phyloP scores from a whole-genome alignment of 257 asterid genomes.

The Capsicum chinense region DNA sequence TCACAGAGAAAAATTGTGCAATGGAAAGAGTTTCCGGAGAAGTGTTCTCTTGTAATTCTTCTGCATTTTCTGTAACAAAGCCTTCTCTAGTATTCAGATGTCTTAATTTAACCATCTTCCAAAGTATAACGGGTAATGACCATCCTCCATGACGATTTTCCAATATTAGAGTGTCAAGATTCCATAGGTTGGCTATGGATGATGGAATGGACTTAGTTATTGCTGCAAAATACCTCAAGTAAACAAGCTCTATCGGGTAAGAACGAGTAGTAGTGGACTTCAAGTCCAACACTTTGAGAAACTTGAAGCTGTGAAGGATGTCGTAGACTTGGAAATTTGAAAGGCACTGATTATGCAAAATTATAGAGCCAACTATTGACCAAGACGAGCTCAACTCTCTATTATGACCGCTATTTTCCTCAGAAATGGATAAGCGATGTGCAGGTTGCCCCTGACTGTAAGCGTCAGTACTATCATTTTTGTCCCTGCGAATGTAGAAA shows the following conservation, averaged over 20 bases:
- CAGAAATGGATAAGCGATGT: not conserved
- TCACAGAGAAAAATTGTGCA: not conserved
- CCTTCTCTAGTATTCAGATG: not conserved
- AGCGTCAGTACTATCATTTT: not conserved
- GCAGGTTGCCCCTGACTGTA: not conserved
- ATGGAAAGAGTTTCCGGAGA: conserved; percentile 26
- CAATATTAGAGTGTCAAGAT: conserved; percentile 29
- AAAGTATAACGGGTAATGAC: conserved; percentile 17
- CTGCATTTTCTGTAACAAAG: not conserved
- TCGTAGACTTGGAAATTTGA: not conserved
- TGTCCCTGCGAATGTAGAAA: not conserved
- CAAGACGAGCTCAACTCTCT: not conserved
- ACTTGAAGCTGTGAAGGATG: not conserved
- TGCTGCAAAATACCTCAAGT: conserved; percentile 32
- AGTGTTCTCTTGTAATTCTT: not conserved
- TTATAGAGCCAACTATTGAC: not conserved
- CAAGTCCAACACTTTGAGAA: conserved; percentile 32
- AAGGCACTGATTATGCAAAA: not conserved
- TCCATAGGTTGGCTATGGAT: not conserved
- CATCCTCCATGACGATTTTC: not conserved
- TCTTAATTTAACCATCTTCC: conserved; percentile 32
- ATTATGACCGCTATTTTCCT: not conserved
- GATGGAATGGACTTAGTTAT: not conserved
- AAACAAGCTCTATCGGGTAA: not conserved
- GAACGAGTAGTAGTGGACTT: not conserved